Evolutionary conservation across 1,139 yeast species (phyloP).

Genomic region (Yamadazyma pseudoaaseri): DNA sequence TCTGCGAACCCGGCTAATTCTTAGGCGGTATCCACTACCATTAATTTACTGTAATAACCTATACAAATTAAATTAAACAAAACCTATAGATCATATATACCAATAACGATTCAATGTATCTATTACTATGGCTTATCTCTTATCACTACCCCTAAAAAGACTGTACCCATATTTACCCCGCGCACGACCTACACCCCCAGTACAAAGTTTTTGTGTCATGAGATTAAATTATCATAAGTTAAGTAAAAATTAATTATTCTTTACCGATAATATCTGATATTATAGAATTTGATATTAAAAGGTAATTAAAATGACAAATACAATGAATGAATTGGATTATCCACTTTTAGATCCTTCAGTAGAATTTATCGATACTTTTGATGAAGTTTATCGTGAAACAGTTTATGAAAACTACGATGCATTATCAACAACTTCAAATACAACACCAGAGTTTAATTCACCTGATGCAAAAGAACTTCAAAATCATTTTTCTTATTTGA

Average conservation of each 20-base stretch:
- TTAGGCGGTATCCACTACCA: too few species aligned
- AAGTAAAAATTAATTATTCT: not conserved
- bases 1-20: too few species aligned
- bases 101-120: too few species aligned
- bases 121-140: too few species aligned
- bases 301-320: constrained; percentile 4
- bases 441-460: constrained; percentile 13
- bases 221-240: constrained; percentile 3
- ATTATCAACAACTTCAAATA: constrained; percentile 9
- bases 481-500: constrained; percentile 3
- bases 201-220: constrained; percentile 4
- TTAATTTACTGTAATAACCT: too few species aligned
- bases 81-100: too few species aligned
- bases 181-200: constrained; percentile 1
- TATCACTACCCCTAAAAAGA: not conserved
- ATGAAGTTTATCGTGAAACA: constrained; percentile 1
- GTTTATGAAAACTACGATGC: constrained; percentile 1
- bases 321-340: constrained; percentile 2
- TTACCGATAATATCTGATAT: too few species aligned
- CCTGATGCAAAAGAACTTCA: constrained; percentile 9
- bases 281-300: too few species aligned
- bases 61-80: too few species aligned
- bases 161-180: too few species aligned
- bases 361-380: constrained; percentile 5
- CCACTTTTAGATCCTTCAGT: constrained; percentile 4